These are phyloP conservation scores for Penicillium cataractarum DNA, from an alignment of 495 filamentous ascomycete genomes.

Conservation along the genomic window DNA sequence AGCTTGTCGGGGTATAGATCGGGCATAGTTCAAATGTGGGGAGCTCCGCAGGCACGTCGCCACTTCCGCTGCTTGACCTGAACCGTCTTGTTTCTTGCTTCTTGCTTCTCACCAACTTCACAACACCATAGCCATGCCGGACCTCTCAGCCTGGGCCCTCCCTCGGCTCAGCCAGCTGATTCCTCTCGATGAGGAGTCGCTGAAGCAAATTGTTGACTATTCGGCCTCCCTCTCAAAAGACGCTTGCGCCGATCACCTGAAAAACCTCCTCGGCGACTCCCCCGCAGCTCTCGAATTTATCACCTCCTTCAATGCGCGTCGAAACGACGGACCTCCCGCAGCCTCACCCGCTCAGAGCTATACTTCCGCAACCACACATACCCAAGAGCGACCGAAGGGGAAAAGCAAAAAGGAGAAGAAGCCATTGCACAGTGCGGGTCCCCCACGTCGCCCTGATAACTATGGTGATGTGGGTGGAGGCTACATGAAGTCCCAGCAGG, in stretches of 20 bases:
- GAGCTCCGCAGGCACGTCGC: conserved; percentile 4
- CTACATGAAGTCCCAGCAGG: conserved; percentile 63
- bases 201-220: conserved; percentile 82
- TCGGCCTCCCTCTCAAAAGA: conserved; percentile 70
- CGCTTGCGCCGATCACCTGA: conserved; percentile 80
- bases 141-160: conserved; percentile 56
- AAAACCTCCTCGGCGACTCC: conserved; percentile 85
- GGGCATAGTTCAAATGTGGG: conserved; percentile 11
- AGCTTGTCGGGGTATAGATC: conserved; percentile 4
- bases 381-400: conserved; percentile 13
- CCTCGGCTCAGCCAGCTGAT: conserved; percentile 76
- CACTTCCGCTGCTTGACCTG: not conserved
- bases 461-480: conserved; percentile 57
- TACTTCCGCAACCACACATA: conserved; percentile 24
- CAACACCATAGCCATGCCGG: conserved; percentile 22
- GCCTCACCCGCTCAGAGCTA: conserved; percentile 25
- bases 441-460: conserved; percentile 60
- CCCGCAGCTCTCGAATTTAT: conserved; percentile 89
- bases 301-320: conserved; percentile 80
- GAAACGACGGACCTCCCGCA: conserved; percentile 47
- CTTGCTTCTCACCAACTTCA: conserved; percentile 1
- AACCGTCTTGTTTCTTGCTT: not conserved
- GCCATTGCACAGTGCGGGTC: conserved; percentile 61
- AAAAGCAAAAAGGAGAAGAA: conserved; percentile 56
- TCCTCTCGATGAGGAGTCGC: conserved; percentile 79